Evolutionary conservation across 2,329 filamentous ascomycete species (phyloP), one percentile per base, ranked within the genome.

Genomic region (Colletotrichum sp.): DNA sequence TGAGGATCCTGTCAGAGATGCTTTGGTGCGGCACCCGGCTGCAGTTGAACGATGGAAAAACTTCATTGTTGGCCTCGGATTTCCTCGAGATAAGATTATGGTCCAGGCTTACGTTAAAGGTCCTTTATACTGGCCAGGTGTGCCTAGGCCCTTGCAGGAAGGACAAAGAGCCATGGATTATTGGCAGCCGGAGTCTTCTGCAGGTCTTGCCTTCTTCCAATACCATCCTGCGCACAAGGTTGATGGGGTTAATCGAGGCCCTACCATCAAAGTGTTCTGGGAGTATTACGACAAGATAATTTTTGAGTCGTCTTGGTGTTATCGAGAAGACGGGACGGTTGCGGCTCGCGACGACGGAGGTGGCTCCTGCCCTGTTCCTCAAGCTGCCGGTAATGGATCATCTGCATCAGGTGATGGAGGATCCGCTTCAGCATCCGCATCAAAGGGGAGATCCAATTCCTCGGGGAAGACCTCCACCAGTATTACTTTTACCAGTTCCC

Each of bases 1-100:
- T 3, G 44, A 57, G 8, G 13, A 16, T 12, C n/a, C 28, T 9
- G 27, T 25, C 12, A 13, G 28, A 48, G 12, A 34, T 13, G 2
- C 4, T 11, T n/a, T 0, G 5, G 5, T 48, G 19, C 2, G 39
- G 39, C 39, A 48, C 9, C 0, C 0, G 39, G 19, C 0, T 44
- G 2, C 0, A 25, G 65, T 68, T 6, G 27, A 34, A 11, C 16
- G 16, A 4, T 69, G 67, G 67, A 60, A 60, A n/a, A 30, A 6
- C 8, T 34, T 30, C 39, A 34, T 68, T 2, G 61, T 16, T 19
- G 7, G n/a, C 28, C 61, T 39, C 30, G 48, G 28, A 16, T 48
- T 34, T 36, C 65, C 59, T 13, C 27, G 59, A 0, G 59, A 61
- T 0, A 61, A 61, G 28, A 28, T 68, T 1, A n/a, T 55, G 30